Base-by-base conservation (phyloP, 208 protist genomes). In the Trypanosomatidae sp. region DNA sequence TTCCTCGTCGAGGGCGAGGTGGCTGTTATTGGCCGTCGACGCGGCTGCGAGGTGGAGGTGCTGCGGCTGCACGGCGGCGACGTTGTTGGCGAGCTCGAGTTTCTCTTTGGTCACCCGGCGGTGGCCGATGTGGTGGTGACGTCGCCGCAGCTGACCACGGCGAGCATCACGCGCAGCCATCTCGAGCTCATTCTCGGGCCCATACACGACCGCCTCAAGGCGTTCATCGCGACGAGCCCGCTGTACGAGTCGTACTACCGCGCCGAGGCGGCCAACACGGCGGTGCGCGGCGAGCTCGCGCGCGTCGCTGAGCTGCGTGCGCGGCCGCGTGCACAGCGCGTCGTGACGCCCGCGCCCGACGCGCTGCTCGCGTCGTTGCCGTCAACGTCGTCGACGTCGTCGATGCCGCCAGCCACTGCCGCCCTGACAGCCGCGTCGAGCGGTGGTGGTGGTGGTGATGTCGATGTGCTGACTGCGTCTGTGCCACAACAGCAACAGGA, bases 41-140 rank as follows among this genome's bases (percentile, higher is more conserved):
- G 53, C 18, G 78, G 80, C 11, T 65, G 72, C 28, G 56, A 58
- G 11, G 56, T 81, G 10, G 71, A 92, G 37, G 69, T 92, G 33
- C 50, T 81, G 26, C 65, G 67, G 7, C 71, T 88, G 24, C 47
- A 49, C 46, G 51, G 57, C 30, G 78, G 79, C 24, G 63, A 89
- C 56, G 69, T 88, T 7, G 60, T 92, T n/a, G 87, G 87, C 22
- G 82, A 95, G 56, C 48, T 95, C 6, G 82, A 95, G 63, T 95
- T 95, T 44, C 61, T 95, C 47, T 89, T 91, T 49, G 57, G 71
- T 42, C 77, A 92, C 41, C 61, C 74, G 24, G 64, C 75, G 10
- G 80, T 91, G 0, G 83, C 87, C 7, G 87, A 95, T 51, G 78
- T 94, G n/a, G 46, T 92, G 0, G 87, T 66, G 20, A 52, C 48